Evolutionary conservation across 805 yeast species (phyloP).

Genomic region (Wickerhamomyces silvicola): DNA sequence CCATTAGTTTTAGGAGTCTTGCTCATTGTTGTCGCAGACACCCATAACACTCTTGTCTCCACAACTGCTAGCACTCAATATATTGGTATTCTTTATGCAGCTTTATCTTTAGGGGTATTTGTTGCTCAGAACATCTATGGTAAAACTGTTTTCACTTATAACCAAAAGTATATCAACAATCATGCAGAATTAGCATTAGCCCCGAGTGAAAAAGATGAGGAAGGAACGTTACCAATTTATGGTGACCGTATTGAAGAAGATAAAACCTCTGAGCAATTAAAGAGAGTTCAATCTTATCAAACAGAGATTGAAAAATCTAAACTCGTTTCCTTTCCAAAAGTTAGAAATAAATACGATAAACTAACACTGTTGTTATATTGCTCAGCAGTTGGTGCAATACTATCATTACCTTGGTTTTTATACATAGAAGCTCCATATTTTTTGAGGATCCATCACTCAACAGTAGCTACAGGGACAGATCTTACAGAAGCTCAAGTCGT

Average conservation of each 20-base stretch:
- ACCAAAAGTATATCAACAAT: constrained; percentile 18
- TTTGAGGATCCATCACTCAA: constrained; percentile 3
- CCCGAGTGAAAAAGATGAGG: constrained; percentile 4
- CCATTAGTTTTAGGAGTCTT: constrained; percentile 51
- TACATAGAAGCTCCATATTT: constrained; percentile 48
- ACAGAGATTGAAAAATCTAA: constrained; percentile 10
- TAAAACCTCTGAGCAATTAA: constrained; percentile 8
- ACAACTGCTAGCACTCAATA: constrained; percentile 38
- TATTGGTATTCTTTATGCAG: constrained; percentile 63
- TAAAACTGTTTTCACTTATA: constrained; percentile 64
- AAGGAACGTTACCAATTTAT: constrained; percentile 4
- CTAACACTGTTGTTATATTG: constrained; percentile 76
- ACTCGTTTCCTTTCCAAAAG: constrained; percentile 9
- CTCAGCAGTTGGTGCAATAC: constrained; percentile 61
- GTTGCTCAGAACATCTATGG: constrained; percentile 86
- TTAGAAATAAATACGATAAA: constrained; percentile 58
- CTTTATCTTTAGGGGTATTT: constrained; percentile 63
- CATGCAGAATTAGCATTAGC: constrained; percentile 20
- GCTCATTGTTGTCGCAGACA: constrained; percentile 26
- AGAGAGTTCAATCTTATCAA: constrained; percentile 9
- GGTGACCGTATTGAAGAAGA: constrained; percentile 2
- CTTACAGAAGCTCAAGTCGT: constrained; percentile 22
- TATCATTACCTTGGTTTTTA: constrained; percentile 71
- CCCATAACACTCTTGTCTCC: constrained; percentile 27
- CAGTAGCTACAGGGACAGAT: constrained; percentile 7